phyloP scores from a whole-genome alignment of 495 filamentous ascomycete genomes.

The Penicillium alfredii region DNA sequence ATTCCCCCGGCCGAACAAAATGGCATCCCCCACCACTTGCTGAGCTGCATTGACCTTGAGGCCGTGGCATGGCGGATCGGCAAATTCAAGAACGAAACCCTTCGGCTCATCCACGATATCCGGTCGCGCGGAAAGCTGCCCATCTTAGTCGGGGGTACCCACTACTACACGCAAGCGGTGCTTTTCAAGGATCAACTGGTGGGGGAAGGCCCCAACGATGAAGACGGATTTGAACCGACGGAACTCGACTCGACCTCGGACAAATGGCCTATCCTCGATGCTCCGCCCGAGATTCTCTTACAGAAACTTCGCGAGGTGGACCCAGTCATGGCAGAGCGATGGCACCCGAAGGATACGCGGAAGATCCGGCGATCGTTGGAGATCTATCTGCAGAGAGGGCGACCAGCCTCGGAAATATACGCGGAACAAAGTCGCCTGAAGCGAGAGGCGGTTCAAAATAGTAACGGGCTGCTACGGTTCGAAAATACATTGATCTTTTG shows the following conservation, averaged over 20 bases:
- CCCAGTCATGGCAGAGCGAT: slow-evolving; percentile 79
- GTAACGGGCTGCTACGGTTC: slow-evolving; percentile 41
- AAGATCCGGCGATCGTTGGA: slow-evolving; percentile 88
- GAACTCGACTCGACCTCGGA: slow-evolving; percentile 23
- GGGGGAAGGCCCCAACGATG: slow-evolving; percentile 25
- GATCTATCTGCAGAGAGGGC: slow-evolving; percentile 77
- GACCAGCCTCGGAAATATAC: slow-evolving; percentile 81
- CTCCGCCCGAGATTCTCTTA: slow-evolving; percentile 62
- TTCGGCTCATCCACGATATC: slow-evolving; percentile 69
- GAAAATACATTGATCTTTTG: slow-evolving; percentile 68
- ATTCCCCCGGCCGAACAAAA: slow-evolving; percentile 67
- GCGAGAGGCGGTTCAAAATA: slow-evolving; percentile 13
- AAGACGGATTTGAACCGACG: slow-evolving; percentile 16
- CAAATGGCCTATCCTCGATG: slow-evolving; percentile 66
- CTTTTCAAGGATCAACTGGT: slow-evolving; percentile 67
- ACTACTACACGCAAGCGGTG: slow-evolving; percentile 87
- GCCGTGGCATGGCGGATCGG: slow-evolving; percentile 79
- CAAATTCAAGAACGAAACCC: slow-evolving; percentile 63
- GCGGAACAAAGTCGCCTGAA: slow-evolving; percentile 54
- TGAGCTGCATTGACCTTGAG: slow-evolving; percentile 66
- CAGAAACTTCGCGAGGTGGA: slow-evolving; percentile 71
- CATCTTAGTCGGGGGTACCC: slow-evolving; percentile 88
- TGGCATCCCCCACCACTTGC: slow-evolving; percentile 82
- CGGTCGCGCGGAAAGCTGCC: slow-evolving; percentile 69
- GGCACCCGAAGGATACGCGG: slow-evolving; percentile 88